phyloP scores from a whole-genome alignment of 106 monocot species.

The Dactylorhiza incarnata region DNA sequence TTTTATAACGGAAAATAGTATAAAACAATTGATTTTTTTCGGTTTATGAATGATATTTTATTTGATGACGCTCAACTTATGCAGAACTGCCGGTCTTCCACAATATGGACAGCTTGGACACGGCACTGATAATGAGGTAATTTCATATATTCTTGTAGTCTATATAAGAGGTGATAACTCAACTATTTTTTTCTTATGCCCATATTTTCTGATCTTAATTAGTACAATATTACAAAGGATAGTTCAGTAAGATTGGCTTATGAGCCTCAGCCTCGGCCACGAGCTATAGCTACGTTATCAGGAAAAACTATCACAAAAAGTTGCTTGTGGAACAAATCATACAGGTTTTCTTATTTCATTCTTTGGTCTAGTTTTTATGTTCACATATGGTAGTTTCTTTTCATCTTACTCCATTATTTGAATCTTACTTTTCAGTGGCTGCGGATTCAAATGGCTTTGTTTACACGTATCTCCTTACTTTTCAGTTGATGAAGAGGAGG shows the following conservation, averaged over 20 bases:
- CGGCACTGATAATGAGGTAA: constrained; percentile 91
- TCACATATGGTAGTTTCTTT: background rate
- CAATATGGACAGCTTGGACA: constrained; percentile 99
- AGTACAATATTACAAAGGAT: constrained; percentile 95
- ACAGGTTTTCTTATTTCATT: constrained; percentile 54
- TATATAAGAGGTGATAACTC: background rate
- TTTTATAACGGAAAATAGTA: background rate
- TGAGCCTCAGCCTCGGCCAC: constrained; percentile 85
- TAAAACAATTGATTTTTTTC: background rate
- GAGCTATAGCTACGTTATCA: constrained; percentile 69
- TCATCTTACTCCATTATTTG: constrained; percentile 8
- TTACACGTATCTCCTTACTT: constrained; percentile 90
- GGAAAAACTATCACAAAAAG: constrained; percentile 78
- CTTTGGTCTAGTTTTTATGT: background rate
- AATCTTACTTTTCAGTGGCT: constrained; percentile 50
- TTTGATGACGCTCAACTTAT: constrained; percentile 8
- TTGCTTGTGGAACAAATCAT: constrained; percentile 95
- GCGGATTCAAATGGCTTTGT: constrained; percentile 88
- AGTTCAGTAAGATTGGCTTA: constrained; percentile 76
- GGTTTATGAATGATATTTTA: too few relatives aligned
- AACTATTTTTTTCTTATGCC: constrained; percentile 1
- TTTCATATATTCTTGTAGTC: background rate
- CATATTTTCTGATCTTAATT: constrained; percentile 9
- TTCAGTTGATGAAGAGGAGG: too few relatives aligned
- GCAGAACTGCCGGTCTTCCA: constrained; percentile 86